Percentiles rank a stretch among this genome's conserved stretches.
phyloP scores from a whole-genome alignment of 257 asterid species.

The Gentiana dahurica region DNA sequence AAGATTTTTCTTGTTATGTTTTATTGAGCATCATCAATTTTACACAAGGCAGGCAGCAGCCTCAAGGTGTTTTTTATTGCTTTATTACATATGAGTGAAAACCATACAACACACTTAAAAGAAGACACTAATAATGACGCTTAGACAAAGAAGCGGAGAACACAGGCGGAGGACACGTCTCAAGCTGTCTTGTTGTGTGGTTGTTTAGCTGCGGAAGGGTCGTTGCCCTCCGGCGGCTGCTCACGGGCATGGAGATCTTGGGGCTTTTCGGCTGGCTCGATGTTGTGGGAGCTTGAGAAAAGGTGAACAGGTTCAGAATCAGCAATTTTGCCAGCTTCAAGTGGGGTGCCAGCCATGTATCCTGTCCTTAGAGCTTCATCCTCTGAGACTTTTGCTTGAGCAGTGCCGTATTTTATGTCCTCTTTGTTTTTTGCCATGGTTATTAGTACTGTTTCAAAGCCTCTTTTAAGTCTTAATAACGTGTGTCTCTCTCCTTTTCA shows the following conservation, averaged over 20 bases:
- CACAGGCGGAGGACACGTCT: not conserved
- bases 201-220: not conserved
- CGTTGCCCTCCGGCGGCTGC: not conserved
- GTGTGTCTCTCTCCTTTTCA: too few relatives aligned
- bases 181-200: not conserved
- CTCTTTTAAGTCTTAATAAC: too few relatives aligned
- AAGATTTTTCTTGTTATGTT: too few relatives aligned
- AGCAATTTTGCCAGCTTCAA: conserved; percentile 38
- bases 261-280: conserved; percentile 3
- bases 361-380: conserved; percentile 36
- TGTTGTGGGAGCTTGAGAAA: conserved; percentile 22
- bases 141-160: not conserved
- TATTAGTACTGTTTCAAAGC: not conserved
- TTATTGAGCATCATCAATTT: too few relatives aligned
- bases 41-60: too few relatives aligned
- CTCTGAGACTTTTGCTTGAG: conserved; percentile 42
- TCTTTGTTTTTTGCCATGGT: conserved; percentile 39
- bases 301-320: conserved; percentile 30
- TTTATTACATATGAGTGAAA: too few relatives aligned
- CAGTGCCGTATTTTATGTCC: conserved; percentile 22
- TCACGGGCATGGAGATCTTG: not conserved
- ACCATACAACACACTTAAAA: too few relatives aligned
- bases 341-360: conserved; percentile 33
- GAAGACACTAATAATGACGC: too few relatives aligned
- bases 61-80: too few relatives aligned